Percentiles rank a stretch among this genome's conserved stretches.
These are phyloP conservation scores for Moniliella sp. DNA, from an alignment of 1,284 basidiomycete genomes.

Conservation along the genomic window DNA sequence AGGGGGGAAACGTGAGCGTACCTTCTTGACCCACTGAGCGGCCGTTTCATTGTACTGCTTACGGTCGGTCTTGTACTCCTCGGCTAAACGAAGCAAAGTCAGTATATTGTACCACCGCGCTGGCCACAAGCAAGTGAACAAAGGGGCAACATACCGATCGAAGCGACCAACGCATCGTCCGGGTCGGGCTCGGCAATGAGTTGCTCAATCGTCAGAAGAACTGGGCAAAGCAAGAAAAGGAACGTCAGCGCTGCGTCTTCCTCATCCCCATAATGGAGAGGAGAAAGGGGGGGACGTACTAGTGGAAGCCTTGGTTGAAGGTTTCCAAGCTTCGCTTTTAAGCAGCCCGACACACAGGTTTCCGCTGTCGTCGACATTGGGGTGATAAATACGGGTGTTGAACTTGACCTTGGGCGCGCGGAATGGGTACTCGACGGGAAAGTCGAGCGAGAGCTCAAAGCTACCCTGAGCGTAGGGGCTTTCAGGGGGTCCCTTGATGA, in stretches of 20 bases:
- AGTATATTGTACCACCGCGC: too few relatives aligned
- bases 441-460: constrained; percentile 26
- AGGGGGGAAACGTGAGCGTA: too few relatives aligned
- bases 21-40: too few relatives aligned
- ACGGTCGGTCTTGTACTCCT: too few relatives aligned
- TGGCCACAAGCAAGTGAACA: too few relatives aligned
- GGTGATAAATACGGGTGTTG: constrained; percentile 28
- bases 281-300: constrained; percentile 10
- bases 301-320: constrained; percentile 26
- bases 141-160: constrained; percentile 20
- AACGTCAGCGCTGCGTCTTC: not conserved
- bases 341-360: constrained; percentile 28
- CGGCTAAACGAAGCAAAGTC: too few relatives aligned
- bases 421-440: constrained; percentile 33
- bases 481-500: too few relatives aligned
- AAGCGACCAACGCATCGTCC: constrained; percentile 26
- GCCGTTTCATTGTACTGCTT: too few relatives aligned
- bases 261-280: not conserved
- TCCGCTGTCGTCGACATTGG: constrained; percentile 31
- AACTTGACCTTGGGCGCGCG: constrained; percentile 30
- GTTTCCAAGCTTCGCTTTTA: constrained; percentile 34
- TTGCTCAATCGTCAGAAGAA: constrained; percentile 21
- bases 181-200: constrained; percentile 26
- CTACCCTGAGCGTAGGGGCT: too few relatives aligned
- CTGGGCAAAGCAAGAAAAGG: constrained; percentile 3